Evolutionary conservation across 148 eudicot species (phyloP), one percentile per base, ranked within the genome.

Genomic region (Diospyros lotus): DNA sequence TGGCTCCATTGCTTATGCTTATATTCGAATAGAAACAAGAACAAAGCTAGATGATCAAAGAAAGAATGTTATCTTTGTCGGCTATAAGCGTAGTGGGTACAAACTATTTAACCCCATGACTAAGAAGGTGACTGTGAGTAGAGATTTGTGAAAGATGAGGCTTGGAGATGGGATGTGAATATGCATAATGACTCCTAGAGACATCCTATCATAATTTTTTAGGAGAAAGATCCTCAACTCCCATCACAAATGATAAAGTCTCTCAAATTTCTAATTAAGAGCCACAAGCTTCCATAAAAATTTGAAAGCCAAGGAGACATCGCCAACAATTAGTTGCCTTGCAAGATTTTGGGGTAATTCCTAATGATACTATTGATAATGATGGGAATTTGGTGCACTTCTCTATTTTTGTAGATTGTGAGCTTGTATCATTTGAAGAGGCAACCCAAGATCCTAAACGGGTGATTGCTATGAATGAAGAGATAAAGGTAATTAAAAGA

Each of bases 1-100:
- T 71, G 44, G 73, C 13, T 53, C 61, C 2, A 55, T 71, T 54
- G 62, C 9, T 11, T 71, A 71, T 53, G 63, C 62, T 28, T 48
- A 71, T 12, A 11, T 71, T 2, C 46, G 17, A 5, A 4, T 6
- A 54, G 9, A 54, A 43, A 10, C 7, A 11, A 71, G 73, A 13
- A 0, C 4, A 3, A 71, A 38, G 62, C 17, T 54, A 10, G 66
- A 63, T 39, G 43, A 28, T 28, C 11, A n/a, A 1, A 12, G 44
- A 38, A 4, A 63, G 9, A 63, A 63, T 1, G 44, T 9, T 6
- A 3, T 63, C 4, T 63, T 63, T 13, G 38, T 63, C 40, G 66
- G 66, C 12, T 63, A 63, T 39, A 38, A 63, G 40, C n/a, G 17
- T 15, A 2, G 64, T 2, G 64, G 28, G 3, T n/a, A 60, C 5